These are phyloP conservation scores for Malassezia restricta DNA, from an alignment of 1,284 basidiomycete genomes.

Conservation along the genomic window DNA sequence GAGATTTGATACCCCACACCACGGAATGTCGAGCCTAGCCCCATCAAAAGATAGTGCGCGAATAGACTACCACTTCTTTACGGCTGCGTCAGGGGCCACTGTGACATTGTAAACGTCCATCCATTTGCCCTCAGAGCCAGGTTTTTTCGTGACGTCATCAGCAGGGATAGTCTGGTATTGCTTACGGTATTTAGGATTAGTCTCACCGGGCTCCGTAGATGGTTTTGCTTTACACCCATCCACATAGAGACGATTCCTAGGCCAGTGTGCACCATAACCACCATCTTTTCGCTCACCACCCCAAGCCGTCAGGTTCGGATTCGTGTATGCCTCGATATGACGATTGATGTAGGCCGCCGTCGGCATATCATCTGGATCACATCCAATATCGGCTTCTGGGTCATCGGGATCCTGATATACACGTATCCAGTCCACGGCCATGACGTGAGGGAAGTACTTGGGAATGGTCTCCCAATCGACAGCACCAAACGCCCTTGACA, in stretches of 20 bases:
- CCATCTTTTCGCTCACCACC: constrained; percentile 4
- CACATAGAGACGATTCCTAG: constrained; percentile 18
- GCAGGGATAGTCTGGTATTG: background rate
- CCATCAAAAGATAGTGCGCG: too few relatives aligned
- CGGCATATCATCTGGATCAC: constrained; percentile 38
- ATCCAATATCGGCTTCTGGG: constrained; percentile 45
- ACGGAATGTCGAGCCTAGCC: too few relatives aligned
- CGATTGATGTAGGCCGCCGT: constrained; percentile 42
- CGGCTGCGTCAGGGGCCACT: too few relatives aligned
- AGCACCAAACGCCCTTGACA: constrained; percentile 13
- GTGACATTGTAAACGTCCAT: background rate
- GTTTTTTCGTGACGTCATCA: background rate
- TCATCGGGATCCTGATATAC: constrained; percentile 24
- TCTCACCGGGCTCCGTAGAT: background rate
- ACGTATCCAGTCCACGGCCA: constrained; percentile 49
- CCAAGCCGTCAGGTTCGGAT: constrained; percentile 33
- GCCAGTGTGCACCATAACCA: constrained; percentile 12
- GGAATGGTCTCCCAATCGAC: background rate
- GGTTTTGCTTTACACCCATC: constrained; percentile 1
- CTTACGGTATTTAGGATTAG: background rate
- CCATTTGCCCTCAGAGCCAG: background rate
- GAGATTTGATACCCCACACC: too few relatives aligned
- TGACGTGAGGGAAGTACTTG: constrained; percentile 21
- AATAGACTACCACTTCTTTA: too few relatives aligned
- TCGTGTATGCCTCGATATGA: constrained; percentile 40